These are phyloP conservation scores for Tremella mesenterica DNA, from an alignment of 768 basidiomycete species.

Conservation along the genomic window DNA sequence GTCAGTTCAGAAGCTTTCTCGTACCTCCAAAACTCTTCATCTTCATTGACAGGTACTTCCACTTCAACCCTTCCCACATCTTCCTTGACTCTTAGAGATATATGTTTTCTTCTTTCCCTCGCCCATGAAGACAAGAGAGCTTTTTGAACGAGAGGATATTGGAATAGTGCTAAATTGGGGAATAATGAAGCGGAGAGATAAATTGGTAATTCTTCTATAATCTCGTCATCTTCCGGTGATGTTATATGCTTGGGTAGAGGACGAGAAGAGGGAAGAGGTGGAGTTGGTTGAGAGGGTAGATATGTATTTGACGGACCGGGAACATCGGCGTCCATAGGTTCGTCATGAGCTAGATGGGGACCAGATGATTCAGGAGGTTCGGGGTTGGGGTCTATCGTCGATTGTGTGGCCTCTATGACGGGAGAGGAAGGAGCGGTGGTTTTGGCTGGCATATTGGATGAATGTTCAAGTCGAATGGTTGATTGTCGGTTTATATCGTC, in stretches of 20 bases:
- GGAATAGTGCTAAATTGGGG: slow-evolving; percentile 39
- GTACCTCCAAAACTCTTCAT: slow-evolving; percentile 37
- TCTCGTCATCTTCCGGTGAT: slow-evolving; percentile 26
- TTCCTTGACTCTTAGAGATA: slow-evolving; percentile 41
- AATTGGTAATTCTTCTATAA: slow-evolving; percentile 38
- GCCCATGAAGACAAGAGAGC: slow-evolving; percentile 28
- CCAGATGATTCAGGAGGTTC: background rate
- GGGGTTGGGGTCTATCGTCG: background rate
- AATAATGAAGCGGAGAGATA: slow-evolving; percentile 38
- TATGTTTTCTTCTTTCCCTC: slow-evolving; percentile 24
- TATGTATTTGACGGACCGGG: slow-evolving; percentile 32
- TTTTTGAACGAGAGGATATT: slow-evolving; percentile 40
- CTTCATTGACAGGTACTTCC: slow-evolving; percentile 43
- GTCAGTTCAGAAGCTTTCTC: slow-evolving; percentile 42
- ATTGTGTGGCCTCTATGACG: background rate
- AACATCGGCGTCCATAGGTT: slow-evolving; percentile 5
- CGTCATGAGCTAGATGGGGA: background rate
- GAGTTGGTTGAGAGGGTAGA: slow-evolving; percentile 24
- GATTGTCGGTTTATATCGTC: no score
- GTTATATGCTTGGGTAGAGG: slow-evolving; percentile 9
- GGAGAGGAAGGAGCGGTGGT: background rate
- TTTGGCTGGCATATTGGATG: background rate
- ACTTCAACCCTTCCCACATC: slow-evolving; percentile 37
- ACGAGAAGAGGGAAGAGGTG: slow-evolving; percentile 20
- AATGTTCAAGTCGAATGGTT: no score